Conservation (phyloP, 2,329 filamentous ascomycete species). For the Geosmithia putterillii region DNA sequence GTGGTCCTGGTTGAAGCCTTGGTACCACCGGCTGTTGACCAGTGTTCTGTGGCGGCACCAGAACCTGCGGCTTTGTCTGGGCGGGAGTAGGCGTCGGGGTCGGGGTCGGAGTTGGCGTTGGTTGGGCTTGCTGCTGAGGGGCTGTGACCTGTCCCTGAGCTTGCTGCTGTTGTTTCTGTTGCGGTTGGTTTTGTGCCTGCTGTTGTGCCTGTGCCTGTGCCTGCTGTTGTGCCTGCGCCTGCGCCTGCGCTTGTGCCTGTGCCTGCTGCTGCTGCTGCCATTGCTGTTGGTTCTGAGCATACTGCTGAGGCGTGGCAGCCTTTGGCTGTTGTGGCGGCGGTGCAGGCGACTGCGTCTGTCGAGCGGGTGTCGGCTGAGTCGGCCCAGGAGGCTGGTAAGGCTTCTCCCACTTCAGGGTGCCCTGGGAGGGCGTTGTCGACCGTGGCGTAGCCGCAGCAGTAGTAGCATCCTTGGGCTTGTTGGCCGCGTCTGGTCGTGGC, state of each 20-base stretch:
- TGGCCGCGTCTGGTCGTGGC: conserved; percentile 18
- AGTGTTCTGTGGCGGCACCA: conserved; percentile 20
- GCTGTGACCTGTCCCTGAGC: not conserved
- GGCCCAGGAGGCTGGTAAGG: conserved; percentile 22
- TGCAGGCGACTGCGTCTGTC: conserved; percentile 12
- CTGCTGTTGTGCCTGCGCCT: conserved; percentile 2
- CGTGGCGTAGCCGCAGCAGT: conserved; percentile 6
- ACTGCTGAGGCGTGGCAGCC: conserved; percentile 9
- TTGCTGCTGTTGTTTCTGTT: conserved; percentile 6
- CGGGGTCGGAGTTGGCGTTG: conserved; percentile 4
- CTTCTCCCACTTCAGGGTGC: conserved; percentile 26
- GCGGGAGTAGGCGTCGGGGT: conserved; percentile 5
- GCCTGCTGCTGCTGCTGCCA: conserved; percentile 12
- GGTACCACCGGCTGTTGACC: conserved; percentile 22
- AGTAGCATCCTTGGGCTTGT: conserved; percentile 11
- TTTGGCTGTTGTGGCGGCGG: conserved; percentile 7
- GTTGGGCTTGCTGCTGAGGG: conserved; percentile 4
- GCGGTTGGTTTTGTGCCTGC: conserved; percentile 5
- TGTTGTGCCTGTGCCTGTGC: not conserved
- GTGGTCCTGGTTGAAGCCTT: conserved; percentile 20
- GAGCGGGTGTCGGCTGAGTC: conserved; percentile 7
- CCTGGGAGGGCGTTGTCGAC: conserved; percentile 10
- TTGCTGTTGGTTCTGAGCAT: conserved; percentile 9
- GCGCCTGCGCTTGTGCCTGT: conserved; percentile 6
- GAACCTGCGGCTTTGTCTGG: conserved; percentile 13